These are phyloP conservation scores for Lunularia cruciata DNA, from an alignment of 225 moss, liverwort and hornwort genomes.

Conservation along the genomic window DNA sequence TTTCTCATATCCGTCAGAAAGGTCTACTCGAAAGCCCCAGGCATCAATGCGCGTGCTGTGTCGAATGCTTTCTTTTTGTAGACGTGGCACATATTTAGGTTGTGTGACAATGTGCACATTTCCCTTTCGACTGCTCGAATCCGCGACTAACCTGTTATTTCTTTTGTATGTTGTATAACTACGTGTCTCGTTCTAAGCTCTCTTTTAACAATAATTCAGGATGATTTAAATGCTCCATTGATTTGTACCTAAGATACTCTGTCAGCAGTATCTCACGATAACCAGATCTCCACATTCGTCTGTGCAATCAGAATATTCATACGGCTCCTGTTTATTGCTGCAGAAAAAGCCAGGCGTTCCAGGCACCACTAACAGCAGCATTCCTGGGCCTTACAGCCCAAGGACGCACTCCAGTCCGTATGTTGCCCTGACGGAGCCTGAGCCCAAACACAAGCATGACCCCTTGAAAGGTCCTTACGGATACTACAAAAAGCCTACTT, in stretches of 20 bases:
- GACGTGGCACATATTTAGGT: too few relatives aligned
- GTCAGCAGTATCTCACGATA: too few relatives aligned
- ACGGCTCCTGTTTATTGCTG: background rate
- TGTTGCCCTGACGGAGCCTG: constrained; percentile 23
- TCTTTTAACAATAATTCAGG: background rate
- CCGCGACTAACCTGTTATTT: too few relatives aligned
- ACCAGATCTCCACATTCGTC: too few relatives aligned
- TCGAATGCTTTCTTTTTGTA: background rate
- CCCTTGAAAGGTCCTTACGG: constrained; percentile 46
- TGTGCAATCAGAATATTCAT: background rate
- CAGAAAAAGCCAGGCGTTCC: constrained; percentile 7
- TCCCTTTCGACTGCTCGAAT: too few relatives aligned
- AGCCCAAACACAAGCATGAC: constrained; percentile 39
- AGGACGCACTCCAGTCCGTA: constrained; percentile 7
- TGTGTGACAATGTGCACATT: too few relatives aligned
- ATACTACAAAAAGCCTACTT: constrained; percentile 25
- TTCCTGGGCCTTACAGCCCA: constrained; percentile 5
- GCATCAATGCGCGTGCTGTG: too few relatives aligned
- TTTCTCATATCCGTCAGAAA: background rate
- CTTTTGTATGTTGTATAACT: background rate
- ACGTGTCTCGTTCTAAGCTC: background rate
- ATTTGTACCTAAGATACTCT: background rate
- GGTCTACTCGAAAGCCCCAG: background rate
- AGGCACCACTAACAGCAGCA: background rate
- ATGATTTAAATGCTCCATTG: background rate